Evolutionary conservation across 352 stramenopile genomes (phyloP).

Genomic region (Phytophthora ramorum): DNA sequence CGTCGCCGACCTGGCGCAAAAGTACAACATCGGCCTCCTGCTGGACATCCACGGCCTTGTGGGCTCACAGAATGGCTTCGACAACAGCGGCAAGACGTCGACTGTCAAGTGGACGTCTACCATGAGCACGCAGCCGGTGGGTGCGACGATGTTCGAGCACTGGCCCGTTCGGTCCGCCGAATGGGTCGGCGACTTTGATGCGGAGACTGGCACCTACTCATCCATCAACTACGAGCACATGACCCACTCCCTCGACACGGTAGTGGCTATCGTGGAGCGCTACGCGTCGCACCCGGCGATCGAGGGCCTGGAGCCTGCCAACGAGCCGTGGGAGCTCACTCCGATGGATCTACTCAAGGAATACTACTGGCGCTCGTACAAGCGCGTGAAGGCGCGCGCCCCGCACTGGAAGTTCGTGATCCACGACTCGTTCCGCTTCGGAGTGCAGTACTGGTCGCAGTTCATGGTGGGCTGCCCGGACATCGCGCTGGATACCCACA

Average conservation of each 20-base stretch:
- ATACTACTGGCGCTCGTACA: conserved; percentile 97
- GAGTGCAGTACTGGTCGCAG: conserved; percentile 40
- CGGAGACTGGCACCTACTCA: conserved; percentile 76
- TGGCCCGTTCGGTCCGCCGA: conserved; percentile 74
- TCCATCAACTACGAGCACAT: conserved; percentile 93
- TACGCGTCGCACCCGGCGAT: conserved; percentile 89
- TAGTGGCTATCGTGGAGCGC: conserved; percentile 88
- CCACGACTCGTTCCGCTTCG: conserved; percentile 94
- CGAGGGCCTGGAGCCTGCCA: conserved; percentile 92
- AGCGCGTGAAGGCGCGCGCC: conserved; percentile 91
- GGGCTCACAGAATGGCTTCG: conserved; percentile 95
- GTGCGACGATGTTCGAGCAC: conserved; percentile 20
- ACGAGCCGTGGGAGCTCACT: conserved; percentile 96
- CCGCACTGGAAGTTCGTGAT: conserved; percentile 96
- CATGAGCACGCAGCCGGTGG: conserved; percentile 16
- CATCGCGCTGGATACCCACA: conserved; percentile 95
- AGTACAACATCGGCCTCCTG: conserved; percentile 89
- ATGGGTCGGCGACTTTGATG: conserved; percentile 93
- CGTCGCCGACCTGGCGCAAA: conserved; percentile 81
- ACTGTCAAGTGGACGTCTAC: conserved; percentile 33
- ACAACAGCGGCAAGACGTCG: conserved; percentile 92
- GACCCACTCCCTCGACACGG: conserved; percentile 86
- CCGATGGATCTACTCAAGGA: conserved; percentile 89
- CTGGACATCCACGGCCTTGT: conserved; percentile 94
- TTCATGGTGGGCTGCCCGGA: conserved; percentile 89